Conservation (phyloP, 2,329 filamentous ascomycete species). For the Colletotrichum navitas region DNA sequence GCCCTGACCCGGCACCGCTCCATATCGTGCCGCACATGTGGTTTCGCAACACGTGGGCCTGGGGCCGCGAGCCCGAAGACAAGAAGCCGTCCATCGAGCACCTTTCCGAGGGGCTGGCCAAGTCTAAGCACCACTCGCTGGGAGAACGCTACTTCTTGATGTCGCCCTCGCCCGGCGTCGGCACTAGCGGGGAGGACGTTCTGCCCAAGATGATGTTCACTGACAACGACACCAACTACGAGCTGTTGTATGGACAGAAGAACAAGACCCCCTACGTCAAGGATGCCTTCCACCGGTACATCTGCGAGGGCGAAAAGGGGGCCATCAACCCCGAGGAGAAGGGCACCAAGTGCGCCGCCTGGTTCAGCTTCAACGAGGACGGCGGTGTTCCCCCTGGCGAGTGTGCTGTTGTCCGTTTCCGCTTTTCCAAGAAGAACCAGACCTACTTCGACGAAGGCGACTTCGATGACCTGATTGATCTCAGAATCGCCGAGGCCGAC, state of each 20-base stretch:
- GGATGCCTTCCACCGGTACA: constrained; percentile 91
- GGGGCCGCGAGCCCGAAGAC: constrained; percentile 82
- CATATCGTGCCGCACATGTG: constrained; percentile 96
- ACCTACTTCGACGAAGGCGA: constrained; percentile 90
- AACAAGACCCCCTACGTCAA: constrained; percentile 91
- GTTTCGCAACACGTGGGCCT: constrained; percentile 98
- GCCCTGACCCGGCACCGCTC: constrained; percentile 87
- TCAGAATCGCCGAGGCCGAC: constrained; percentile 88
- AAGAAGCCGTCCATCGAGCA: constrained; percentile 84
- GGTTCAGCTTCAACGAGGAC: constrained; percentile 92
- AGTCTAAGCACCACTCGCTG: constrained; percentile 83
- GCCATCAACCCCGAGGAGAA: constrained; percentile 83
- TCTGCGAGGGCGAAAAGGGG: constrained; percentile 83
- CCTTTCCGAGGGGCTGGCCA: constrained; percentile 74
- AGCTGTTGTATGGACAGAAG: constrained; percentile 79
- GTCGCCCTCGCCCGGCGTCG: constrained; percentile 90
- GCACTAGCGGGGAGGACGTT: constrained; percentile 83
- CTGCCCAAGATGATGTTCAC: constrained; percentile 90
- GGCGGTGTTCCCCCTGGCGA: constrained; percentile 90
- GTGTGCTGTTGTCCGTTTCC: constrained; percentile 94
- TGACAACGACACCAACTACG: constrained; percentile 93
- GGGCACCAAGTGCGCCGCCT: constrained; percentile 91
- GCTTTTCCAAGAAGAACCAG: constrained; percentile 81
- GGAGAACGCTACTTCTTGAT: constrained; percentile 87
- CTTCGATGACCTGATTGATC: constrained; percentile 91